Percentiles rank a stretch among this genome's conserved stretches.
Conservation (phyloP, 768 basidiomycete species). For the Clavulina sp. region DNA sequence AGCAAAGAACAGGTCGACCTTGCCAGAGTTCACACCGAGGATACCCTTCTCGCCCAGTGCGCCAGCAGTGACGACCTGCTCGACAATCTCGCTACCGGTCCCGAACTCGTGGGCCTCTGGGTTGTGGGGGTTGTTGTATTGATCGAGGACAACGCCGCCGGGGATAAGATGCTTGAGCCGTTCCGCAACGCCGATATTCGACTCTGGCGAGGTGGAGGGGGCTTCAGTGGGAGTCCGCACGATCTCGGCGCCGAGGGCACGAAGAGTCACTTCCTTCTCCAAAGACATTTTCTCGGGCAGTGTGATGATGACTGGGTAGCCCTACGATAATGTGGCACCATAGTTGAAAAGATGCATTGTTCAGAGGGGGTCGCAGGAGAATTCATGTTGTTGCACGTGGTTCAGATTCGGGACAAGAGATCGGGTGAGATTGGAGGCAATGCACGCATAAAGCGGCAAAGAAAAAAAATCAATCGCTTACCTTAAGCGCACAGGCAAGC, state of each 20-base stretch:
- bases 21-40: slow-evolving; percentile 57
- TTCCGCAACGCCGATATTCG: slow-evolving; percentile 83
- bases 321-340: slow-evolving; percentile 29
- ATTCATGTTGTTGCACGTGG: no score
- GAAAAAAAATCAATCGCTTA: slow-evolving; percentile 20
- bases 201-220: slow-evolving; percentile 75
- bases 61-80: slow-evolving; percentile 49
- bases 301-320: slow-evolving; percentile 78
- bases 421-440: slow-evolving; percentile 59
- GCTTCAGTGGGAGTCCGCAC: slow-evolving; percentile 85
- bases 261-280: slow-evolving; percentile 88
- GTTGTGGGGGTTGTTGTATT: slow-evolving; percentile 56
- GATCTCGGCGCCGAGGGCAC: slow-evolving; percentile 86
- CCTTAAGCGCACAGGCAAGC: slow-evolving; percentile 87
- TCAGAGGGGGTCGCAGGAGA: background rate
- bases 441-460: slow-evolving; percentile 15
- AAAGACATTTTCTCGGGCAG: slow-evolving; percentile 92
- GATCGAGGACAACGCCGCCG: slow-evolving; percentile 77
- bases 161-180: slow-evolving; percentile 64
- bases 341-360: no score
- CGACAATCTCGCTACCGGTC: slow-evolving; percentile 85
- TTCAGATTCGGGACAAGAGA: no score
- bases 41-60: slow-evolving; percentile 34
- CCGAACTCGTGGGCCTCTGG: slow-evolving; percentile 79
- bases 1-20: slow-evolving; percentile 67